Conservation (phyloP, 352 stramenopile genomes). For the Achlya hypogyna region DNA sequence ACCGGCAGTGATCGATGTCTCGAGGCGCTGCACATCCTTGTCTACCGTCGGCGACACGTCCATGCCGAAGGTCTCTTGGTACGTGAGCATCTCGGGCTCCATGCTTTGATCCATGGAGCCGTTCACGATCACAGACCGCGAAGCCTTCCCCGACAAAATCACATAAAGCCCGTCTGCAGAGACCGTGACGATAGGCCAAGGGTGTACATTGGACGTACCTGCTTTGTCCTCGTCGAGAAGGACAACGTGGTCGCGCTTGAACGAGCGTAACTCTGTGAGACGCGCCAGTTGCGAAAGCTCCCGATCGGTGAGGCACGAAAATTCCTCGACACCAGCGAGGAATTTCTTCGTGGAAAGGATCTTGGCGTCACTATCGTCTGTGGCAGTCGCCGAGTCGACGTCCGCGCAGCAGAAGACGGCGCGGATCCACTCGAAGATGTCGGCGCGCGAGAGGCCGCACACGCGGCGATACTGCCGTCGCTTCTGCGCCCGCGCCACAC, state of each 20-base stretch:
- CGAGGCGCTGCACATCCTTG: conserved; percentile 23
- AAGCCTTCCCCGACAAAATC: conserved; percentile 32
- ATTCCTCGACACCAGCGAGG: conserved; percentile 40
- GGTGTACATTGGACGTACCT: neutral
- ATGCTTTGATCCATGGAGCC: conserved; percentile 22
- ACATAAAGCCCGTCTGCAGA: conserved; percentile 44
- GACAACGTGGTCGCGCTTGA: conserved; percentile 32
- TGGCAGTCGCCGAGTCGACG: conserved; percentile 41
- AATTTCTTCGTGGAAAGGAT: conserved; percentile 46
- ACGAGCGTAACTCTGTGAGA: conserved; percentile 35
- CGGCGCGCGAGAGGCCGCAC: conserved; percentile 29
- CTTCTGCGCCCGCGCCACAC: conserved; percentile 7
- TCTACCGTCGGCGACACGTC: conserved; percentile 33
- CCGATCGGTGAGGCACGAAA: conserved; percentile 45
- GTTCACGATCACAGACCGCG: conserved; percentile 24
- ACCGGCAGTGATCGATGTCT: conserved; percentile 26
- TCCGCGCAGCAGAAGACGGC: conserved; percentile 35
- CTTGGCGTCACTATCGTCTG: conserved; percentile 43
- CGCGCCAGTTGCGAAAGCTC: conserved; percentile 43
- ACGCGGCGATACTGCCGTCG: conserved; percentile 15
- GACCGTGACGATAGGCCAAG: neutral
- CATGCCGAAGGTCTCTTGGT: conserved; percentile 50
- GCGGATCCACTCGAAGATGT: conserved; percentile 16
- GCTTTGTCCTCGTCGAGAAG: conserved; percentile 34
- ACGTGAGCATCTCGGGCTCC: conserved; percentile 29